phyloP scores from a whole-genome alignment of 768 basidiomycete species.

The Lanmaoa pseudosensibilis region DNA sequence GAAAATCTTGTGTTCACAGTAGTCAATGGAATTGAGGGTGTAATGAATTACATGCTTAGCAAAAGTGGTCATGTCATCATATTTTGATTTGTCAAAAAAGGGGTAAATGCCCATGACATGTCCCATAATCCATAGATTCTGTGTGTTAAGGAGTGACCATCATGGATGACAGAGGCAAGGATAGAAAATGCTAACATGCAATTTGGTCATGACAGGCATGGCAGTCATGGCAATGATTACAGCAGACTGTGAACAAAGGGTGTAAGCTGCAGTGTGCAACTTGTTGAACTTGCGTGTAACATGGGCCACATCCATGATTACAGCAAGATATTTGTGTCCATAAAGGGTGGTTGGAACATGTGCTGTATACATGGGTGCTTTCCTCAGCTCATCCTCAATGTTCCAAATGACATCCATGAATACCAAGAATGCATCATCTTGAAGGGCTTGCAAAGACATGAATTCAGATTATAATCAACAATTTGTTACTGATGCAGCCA shows the following conservation, averaged over 20 bases:
- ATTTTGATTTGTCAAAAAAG: fast-evolving
- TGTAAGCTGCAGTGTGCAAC: neutral
- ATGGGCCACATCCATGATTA: conserved; percentile 4
- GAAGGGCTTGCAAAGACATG: too few species aligned
- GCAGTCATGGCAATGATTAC: neutral
- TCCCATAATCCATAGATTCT: conserved; percentile 10
- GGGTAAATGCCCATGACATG: neutral
- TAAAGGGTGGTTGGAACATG: neutral
- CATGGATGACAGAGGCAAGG: too few species aligned
- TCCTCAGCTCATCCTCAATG: neutral
- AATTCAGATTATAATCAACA: too few species aligned
- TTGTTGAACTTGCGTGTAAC: neutral
- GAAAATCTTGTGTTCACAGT: neutral
- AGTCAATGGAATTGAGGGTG: conserved; percentile 1
- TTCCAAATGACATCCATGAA: neutral
- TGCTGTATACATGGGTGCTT: neutral
- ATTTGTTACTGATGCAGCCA: too few species aligned
- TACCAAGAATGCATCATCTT: too few species aligned
- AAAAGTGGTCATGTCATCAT: neutral
- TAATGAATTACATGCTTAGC: neutral
- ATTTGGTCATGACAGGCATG: conserved; percentile 5
- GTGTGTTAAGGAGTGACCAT: too few species aligned
- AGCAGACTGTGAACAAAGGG: fast-evolving
- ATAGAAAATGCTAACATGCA: neutral
- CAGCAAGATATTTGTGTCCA: neutral